Conservation (phyloP, 345 rosid species). For the Leavenworthia alabamica region DNA sequence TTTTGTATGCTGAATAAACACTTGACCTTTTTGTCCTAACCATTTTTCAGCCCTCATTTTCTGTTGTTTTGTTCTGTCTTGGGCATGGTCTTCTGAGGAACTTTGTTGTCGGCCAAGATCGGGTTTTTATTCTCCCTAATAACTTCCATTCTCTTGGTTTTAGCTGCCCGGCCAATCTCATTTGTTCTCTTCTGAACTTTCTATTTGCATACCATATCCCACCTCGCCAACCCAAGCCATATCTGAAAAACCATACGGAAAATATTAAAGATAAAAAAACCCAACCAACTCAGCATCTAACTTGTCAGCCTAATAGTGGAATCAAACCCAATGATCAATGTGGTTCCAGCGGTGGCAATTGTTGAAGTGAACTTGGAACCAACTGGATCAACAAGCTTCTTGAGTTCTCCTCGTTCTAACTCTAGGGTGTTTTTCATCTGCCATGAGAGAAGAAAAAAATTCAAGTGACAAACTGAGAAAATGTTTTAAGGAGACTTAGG, state of each 20-base stretch:
- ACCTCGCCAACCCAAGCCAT: slow-evolving; percentile 93
- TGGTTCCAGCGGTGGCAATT: slow-evolving; percentile 73
- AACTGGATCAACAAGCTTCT: slow-evolving; percentile 70
- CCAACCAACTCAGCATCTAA: neutral
- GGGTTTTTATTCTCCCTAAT: slow-evolving; percentile 49
- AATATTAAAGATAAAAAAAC: neutral
- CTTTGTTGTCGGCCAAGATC: slow-evolving; percentile 42
- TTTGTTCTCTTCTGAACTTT: slow-evolving; percentile 70
- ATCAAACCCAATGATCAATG: slow-evolving; percentile 72
- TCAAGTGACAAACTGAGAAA: neutral
- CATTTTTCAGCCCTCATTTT: too few species aligned
- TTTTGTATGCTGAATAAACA: too few species aligned
- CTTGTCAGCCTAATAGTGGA: neutral
- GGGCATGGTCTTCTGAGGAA: slow-evolving; percentile 45
- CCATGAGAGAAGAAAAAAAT: neutral
- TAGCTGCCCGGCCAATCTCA: slow-evolving; percentile 66
- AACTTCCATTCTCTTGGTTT: slow-evolving; percentile 70
- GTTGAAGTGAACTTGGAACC: slow-evolving; percentile 41
- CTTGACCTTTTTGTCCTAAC: too few species aligned
- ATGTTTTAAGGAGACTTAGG: neutral
- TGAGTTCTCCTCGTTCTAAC: slow-evolving; percentile 60
- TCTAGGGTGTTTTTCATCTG: slow-evolving; percentile 57
- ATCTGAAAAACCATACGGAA: slow-evolving; percentile 36
- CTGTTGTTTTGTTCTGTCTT: slow-evolving; percentile 38
- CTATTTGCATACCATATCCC: slow-evolving; percentile 87